phyloP scores from a whole-genome alignment of 2,329 filamentous ascomycete species.

The Penicillium freii region DNA sequence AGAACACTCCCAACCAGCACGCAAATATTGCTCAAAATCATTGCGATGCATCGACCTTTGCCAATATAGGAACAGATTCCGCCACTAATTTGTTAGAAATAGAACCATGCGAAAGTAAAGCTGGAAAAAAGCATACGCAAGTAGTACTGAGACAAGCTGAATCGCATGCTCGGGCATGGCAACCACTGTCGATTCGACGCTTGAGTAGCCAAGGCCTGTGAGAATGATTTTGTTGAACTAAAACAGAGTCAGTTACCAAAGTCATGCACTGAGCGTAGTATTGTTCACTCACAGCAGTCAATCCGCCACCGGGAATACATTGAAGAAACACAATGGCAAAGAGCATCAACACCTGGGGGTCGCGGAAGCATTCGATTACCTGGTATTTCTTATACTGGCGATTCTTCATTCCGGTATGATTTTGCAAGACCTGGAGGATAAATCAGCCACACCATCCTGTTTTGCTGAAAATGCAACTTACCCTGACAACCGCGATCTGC shows the following conservation, averaged over 20 bases:
- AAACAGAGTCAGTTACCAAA: not conserved
- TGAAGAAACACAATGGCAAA: conserved; percentile 1
- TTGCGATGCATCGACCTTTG: not conserved
- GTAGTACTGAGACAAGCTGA: not conserved
- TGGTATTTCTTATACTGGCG: not conserved
- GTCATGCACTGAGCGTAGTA: too few species aligned
- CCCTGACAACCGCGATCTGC: not conserved
- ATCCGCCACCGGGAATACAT: not conserved
- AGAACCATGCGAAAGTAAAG: not conserved
- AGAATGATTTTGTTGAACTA: not conserved
- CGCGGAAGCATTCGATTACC: not conserved
- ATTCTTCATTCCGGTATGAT: not conserved
- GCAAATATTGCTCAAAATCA: not conserved
- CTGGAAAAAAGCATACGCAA: not conserved
- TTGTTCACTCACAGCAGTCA: not conserved
- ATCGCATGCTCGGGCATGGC: not conserved
- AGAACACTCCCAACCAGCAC: not conserved
- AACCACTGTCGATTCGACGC: not conserved
- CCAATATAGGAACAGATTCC: not conserved
- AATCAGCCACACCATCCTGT: not conserved
- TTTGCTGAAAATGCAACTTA: not conserved
- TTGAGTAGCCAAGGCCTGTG: not conserved
- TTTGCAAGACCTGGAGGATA: not conserved
- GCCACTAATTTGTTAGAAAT: not conserved
- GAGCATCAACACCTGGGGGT: not conserved